Conservation (phyloP, 768 basidiomycete genomes). For the Phanerochaete carnosa region DNA sequence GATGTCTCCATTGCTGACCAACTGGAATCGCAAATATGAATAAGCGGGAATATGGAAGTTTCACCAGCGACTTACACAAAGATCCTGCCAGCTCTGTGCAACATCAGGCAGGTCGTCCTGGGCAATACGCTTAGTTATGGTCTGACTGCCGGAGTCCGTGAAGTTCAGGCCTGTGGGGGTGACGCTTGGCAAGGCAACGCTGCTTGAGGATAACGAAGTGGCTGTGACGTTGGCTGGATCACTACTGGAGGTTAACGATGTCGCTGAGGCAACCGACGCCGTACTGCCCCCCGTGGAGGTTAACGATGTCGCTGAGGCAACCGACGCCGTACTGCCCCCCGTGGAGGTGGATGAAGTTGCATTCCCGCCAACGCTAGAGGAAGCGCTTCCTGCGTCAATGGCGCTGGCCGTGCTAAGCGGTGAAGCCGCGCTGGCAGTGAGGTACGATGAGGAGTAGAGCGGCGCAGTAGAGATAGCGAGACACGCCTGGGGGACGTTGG, state of each 20-base stretch:
- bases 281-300: neutral
- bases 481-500: neutral
- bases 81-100: conserved; percentile 41
- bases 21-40: neutral
- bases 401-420: neutral
- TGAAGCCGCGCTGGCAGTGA: neutral
- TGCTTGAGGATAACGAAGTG: neutral
- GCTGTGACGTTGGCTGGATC: neutral
- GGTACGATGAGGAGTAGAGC: too few relatives aligned
- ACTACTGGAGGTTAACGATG: conserved; percentile 5
- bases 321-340: neutral
- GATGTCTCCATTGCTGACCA: conserved; percentile 38
- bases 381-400: neutral
- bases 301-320: neutral
- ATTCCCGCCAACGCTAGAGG: too few relatives aligned
- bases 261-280: neutral
- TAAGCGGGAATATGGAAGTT: conserved; percentile 25
- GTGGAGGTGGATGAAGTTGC: neutral
- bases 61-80: conserved; percentile 39
- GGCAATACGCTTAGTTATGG: conserved; percentile 22
- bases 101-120: conserved; percentile 35
- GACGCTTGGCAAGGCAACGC: neutral
- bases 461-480: neutral
- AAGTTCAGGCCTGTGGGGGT: neutral
- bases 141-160: neutral